Evolutionary conservation across 2,329 filamentous ascomycete species (phyloP).

Genomic region (Onygenales sp.): DNA sequence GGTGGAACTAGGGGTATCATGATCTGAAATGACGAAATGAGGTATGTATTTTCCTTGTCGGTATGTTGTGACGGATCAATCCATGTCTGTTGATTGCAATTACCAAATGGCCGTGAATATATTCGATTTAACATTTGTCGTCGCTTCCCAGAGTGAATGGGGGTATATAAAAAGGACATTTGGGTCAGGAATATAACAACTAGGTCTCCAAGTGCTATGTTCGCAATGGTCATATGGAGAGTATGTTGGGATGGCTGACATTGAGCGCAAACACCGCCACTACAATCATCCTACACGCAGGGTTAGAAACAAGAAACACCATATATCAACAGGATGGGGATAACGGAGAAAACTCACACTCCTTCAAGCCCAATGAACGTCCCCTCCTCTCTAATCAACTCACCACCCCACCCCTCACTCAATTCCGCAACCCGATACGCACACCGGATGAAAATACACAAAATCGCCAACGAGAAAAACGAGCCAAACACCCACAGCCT

Average conservation of each 20-base stretch:
- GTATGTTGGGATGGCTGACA: conserved; percentile 2
- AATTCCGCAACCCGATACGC: conserved; percentile 60
- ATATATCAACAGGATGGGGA: not conserved
- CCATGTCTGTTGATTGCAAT: too few species aligned
- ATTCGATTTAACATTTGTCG: too few species aligned
- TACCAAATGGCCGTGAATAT: too few species aligned
- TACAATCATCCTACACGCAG: not conserved
- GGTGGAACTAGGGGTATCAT: too few species aligned
- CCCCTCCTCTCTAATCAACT: conserved; percentile 46
- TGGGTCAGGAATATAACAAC: too few species aligned
- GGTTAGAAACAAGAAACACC: not conserved
- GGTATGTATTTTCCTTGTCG: too few species aligned
- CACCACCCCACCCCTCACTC: conserved; percentile 52
- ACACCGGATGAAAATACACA: conserved; percentile 55
- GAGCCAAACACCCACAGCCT: conserved; percentile 46
- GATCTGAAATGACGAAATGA: too few species aligned
- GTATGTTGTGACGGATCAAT: too few species aligned
- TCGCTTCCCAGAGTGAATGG: too few species aligned
- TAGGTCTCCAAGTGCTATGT: too few species aligned
- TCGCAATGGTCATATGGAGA: not conserved
- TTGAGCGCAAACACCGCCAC: conserved; percentile 2
- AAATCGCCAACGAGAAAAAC: conserved; percentile 48
- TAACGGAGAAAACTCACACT: conserved; percentile 7
- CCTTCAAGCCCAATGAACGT: conserved; percentile 53
- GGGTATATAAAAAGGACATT: too few species aligned